Base-by-base conservation (phyloP, 768 basidiomycete species). In the Russula ochroleuca region DNA sequence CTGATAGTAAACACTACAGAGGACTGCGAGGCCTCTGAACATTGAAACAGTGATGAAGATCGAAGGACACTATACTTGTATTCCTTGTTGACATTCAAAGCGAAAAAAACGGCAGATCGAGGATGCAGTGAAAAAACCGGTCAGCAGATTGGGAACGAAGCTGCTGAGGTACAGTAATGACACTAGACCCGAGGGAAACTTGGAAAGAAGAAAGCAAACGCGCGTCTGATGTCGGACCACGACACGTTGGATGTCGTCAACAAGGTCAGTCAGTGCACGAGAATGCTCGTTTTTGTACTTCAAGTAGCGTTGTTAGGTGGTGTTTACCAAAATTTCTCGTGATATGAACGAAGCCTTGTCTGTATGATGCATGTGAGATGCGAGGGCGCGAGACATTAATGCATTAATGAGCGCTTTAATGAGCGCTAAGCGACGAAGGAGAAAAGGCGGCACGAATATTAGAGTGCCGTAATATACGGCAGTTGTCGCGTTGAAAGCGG, bases 61-160 rank as follows among this genome's bases (percentile, higher is more conserved):
- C 64, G 28, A 28, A 28, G 28, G 5, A 78, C 83, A 98, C 98
- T 79, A 99, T 96, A 38, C 85, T 98, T 63, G 96, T 99, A 64
- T 99, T 98, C 82, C 88, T 98, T 66, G 94, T 97, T 59, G 95
- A 98, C 77, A 73, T 98, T 8, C 76, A 87, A 85, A 75, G 80
- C 93, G 70, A 99, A 97, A 99, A 97, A 98, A 99, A 85, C 86
- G 94, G 53, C 94, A 99, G 78, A 98, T 98, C 81, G 96, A 94
- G 86, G 94, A 98, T 72, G 96, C 97, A 2, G 94, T 99, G 71
- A 98, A 98, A 87, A 97, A 96, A 85, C 76, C 88, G 94, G 92
- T 95, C 61, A 68, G 86, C 75, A 2, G 6, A 28, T 15, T 15
- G n/a, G 25, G 11, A 49, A n/a, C 52, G 38, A 41, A 41, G 40